Evolutionary conservation across 495 filamentous ascomycete genomes (phyloP).

Genomic region (Physcia stellaris): DNA sequence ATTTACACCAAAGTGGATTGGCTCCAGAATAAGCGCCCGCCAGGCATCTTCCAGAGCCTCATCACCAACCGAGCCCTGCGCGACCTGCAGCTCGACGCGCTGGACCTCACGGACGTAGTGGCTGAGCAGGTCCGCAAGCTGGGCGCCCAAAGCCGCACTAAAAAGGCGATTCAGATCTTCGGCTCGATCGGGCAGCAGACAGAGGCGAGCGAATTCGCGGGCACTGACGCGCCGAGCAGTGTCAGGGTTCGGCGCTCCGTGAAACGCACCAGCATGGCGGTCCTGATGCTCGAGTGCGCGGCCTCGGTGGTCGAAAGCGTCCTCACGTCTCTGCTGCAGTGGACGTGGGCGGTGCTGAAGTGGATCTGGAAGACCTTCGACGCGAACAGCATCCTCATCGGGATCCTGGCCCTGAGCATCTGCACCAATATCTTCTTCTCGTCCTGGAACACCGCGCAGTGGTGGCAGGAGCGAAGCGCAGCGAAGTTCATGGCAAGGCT

Average conservation of each 20-base stretch:
- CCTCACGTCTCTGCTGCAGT: constrained; percentile 59
- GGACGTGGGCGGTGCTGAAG: constrained; percentile 46
- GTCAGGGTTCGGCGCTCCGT: constrained; percentile 39
- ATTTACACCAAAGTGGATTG: constrained; percentile 82
- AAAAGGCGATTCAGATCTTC: constrained; percentile 83
- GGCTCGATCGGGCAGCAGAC: constrained; percentile 68
- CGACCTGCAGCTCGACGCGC: constrained; percentile 69
- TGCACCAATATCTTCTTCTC: constrained; percentile 59
- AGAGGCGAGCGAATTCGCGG: constrained; percentile 48
- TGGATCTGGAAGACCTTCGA: constrained; percentile 54
- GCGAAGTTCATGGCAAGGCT: constrained; percentile 63
- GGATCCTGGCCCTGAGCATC: constrained; percentile 50
- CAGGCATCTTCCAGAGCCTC: constrained; percentile 33
- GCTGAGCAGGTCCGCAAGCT: constrained; percentile 77
- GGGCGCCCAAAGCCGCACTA: constrained; percentile 63
- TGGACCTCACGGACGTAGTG: constrained; percentile 73
- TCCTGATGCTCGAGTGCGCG: constrained; percentile 56
- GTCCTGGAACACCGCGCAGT: constrained; percentile 49
- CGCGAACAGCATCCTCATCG: constrained; percentile 62
- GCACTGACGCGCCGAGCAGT: constrained; percentile 25
- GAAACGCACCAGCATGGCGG: constrained; percentile 48
- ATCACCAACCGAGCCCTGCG: constrained; percentile 69
- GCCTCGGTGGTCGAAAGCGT: constrained; percentile 56
- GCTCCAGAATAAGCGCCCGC: constrained; percentile 53
- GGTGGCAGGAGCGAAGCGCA: constrained; percentile 79